Evolutionary conservation across 768 basidiomycete species (phyloP), one percentile per base, ranked within the genome.

Genomic region (Dioszegia aurantiaca): DNA sequence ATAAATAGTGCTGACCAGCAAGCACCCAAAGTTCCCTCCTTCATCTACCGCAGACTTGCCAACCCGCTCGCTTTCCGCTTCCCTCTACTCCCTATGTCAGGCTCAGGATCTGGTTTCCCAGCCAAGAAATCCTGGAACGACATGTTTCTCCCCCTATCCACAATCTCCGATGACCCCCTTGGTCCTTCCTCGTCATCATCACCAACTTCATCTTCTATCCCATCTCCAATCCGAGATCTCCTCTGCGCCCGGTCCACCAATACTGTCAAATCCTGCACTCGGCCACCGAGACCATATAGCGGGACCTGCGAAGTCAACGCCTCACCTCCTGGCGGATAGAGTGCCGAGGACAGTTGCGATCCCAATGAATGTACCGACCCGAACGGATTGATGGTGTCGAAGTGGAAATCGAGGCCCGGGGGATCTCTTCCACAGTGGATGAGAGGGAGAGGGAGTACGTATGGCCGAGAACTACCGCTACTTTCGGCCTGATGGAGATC

Each of bases 321-420:
- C 19, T 30, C 11, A 26, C 11, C 33, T 6, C 14, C 19, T 12
- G 28, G 46, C 19, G 46, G 46, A 30, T 47, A 47, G 4, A 31
- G 12, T 27, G 17, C 11, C 16, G 36, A 28, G 23, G 51, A 53
- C 12, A 28, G 6, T 40, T 53, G 51, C 3, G 51, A 53, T 2
- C 12, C 24, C 2, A 31, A 24, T 1, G 51, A 39, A 40, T 53
- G 36, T 19, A 53, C 23, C 23, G 51, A 40, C 9, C 8, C 51
- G 37, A 53, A 53, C 17, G 51, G 51, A 26, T 53, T 53, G 36
- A 53, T 36, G 11, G 37, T 53, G 37, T 53, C 51, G 51, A 53
- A 53, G 19, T 53, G 51, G 51, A 53, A 41, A 17, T 49, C 31
- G 30, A 14, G 11, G 10, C 4, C 48, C 3, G 26, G 48, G n/a